Evolutionary conservation across 2,329 filamentous ascomycete genomes (phyloP).

Genomic region (Curvularia eragrostidis): DNA sequence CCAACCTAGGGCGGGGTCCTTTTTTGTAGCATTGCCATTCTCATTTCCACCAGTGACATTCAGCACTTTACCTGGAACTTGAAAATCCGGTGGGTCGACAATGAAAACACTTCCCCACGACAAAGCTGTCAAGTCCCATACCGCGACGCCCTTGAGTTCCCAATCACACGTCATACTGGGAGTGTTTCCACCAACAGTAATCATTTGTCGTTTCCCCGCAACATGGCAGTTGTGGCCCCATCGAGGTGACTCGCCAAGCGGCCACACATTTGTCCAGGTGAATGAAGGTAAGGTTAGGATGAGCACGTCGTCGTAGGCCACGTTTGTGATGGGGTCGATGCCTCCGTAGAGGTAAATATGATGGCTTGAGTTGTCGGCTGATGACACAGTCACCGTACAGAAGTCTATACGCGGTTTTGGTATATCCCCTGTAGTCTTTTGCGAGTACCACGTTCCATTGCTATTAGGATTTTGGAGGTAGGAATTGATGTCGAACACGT

Average conservation of each 20-base stretch:
- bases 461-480: constrained; percentile 25
- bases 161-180: background rate
- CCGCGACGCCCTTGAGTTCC: background rate
- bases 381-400: constrained; percentile 52
- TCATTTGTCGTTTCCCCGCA: constrained; percentile 50
- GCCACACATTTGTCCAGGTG: constrained; percentile 52
- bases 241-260: constrained; percentile 44
- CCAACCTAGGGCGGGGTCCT: background rate
- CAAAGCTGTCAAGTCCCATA: background rate
- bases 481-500: constrained; percentile 50
- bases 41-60: background rate
- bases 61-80: background rate
- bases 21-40: background rate
- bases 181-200: constrained; percentile 50
- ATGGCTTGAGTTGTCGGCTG: constrained; percentile 56
- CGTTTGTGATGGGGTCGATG: constrained; percentile 42
- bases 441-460: constrained; percentile 53
- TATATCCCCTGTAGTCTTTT: constrained; percentile 52
- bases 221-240: constrained; percentile 54
- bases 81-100: background rate
- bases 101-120: background rate
- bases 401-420: constrained; percentile 54
- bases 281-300: constrained; percentile 57
- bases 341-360: constrained; percentile 61
- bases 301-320: constrained; percentile 53